Percentiles rank a stretch among this genome's conserved stretches.
phyloP scores from a whole-genome alignment of 176 grass and related monocot species.

The Phragmites australis region DNA sequence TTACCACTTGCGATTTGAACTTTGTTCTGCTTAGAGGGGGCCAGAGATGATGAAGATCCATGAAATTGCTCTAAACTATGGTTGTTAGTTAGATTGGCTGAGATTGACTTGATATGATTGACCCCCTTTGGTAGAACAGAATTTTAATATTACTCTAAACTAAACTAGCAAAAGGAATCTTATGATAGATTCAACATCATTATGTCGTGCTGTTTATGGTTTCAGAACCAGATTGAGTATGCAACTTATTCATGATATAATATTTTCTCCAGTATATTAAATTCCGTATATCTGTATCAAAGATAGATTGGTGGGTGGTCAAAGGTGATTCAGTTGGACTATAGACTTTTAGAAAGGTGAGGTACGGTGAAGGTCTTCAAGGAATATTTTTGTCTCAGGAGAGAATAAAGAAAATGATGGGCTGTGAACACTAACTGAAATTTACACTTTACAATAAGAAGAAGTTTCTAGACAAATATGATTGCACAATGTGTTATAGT shows the following conservation, averaged over 20 bases:
- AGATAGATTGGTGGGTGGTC: slow-evolving; percentile 13
- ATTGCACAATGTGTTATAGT: background rate
- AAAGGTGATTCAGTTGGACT: slow-evolving; percentile 6
- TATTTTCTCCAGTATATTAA: background rate
- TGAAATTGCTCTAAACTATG: background rate
- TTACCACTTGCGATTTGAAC: background rate
- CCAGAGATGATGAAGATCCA: background rate
- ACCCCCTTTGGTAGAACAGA: background rate
- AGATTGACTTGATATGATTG: background rate
- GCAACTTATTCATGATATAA: background rate
- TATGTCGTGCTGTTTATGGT: background rate
- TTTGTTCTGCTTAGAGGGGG: background rate
- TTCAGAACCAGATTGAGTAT: slow-evolving; percentile 10
- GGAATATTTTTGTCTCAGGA: background rate
- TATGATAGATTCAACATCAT: slow-evolving; percentile 18
- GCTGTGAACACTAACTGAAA: background rate
- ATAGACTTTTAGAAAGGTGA: slow-evolving; percentile 3
- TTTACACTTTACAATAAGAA: background rate
- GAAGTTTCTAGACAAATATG: background rate
- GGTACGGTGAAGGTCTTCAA: background rate
- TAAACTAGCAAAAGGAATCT: background rate
- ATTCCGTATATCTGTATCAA: background rate
- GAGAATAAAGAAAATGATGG: background rate
- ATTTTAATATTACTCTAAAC: slow-evolving; percentile 1
- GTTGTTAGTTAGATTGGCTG: background rate